Evolutionary conservation across 1,284 basidiomycete species (phyloP).

Genomic region (Pseudozyma pruni): DNA sequence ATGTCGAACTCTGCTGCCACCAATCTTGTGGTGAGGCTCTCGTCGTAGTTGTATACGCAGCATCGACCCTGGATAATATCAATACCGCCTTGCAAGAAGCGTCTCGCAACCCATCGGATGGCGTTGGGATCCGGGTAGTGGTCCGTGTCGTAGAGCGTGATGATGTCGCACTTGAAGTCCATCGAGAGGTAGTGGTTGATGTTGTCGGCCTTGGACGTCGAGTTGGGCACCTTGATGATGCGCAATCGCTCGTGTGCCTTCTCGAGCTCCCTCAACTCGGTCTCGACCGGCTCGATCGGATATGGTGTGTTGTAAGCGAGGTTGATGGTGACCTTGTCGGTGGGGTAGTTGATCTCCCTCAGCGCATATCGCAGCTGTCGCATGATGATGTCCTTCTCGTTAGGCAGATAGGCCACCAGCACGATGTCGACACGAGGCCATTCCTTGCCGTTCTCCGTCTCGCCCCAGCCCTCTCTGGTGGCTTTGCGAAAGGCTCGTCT

Average conservation of each 20-base stretch:
- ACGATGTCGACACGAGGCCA: slow-evolving; percentile 60
- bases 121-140: slow-evolving; percentile 59
- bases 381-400: slow-evolving; percentile 62
- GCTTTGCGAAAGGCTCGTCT: slow-evolving; percentile 50
- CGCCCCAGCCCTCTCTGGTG: slow-evolving; percentile 47
- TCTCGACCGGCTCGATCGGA: slow-evolving; percentile 56
- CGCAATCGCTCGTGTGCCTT: slow-evolving; percentile 38
- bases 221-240: slow-evolving; percentile 59
- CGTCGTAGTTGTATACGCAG: slow-evolving; percentile 59
- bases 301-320: slow-evolving; percentile 62
- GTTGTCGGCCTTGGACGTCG: slow-evolving; percentile 60
- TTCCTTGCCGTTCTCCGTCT: slow-evolving; percentile 40
- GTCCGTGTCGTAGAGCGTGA: slow-evolving; percentile 61
- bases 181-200: slow-evolving; percentile 60
- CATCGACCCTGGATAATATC: slow-evolving; percentile 63
- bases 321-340: slow-evolving; percentile 55
- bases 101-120: slow-evolving; percentile 51
- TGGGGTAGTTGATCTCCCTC: slow-evolving; percentile 58
- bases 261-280: slow-evolving; percentile 47
- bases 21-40: slow-evolving; percentile 49
- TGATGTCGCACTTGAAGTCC: slow-evolving; percentile 55
- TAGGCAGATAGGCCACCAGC: slow-evolving; percentile 61
- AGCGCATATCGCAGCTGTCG: slow-evolving; percentile 56
- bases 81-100: slow-evolving; percentile 59
- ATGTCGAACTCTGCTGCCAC: slow-evolving; percentile 61